These are phyloP conservation scores for Zostera marina DNA, from an alignment of 116 monocot genomes.

Conservation along the genomic window DNA sequence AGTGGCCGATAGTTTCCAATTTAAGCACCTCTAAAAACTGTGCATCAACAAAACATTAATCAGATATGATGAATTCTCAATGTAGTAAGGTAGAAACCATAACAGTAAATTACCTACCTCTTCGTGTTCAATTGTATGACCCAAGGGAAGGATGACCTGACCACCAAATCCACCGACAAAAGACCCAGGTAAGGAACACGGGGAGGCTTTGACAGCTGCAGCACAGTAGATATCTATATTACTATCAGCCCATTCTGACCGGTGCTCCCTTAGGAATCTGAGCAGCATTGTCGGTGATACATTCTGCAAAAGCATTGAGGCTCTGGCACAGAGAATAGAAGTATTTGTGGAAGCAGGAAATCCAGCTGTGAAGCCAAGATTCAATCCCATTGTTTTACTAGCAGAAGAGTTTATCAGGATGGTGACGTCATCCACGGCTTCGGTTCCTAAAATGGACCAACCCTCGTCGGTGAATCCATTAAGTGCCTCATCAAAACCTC, in stretches of 20 bases:
- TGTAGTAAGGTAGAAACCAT: no score
- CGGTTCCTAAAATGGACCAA: slow-evolving; percentile 62
- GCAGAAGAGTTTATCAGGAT: slow-evolving; percentile 23
- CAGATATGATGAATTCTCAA: no score
- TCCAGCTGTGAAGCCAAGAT: slow-evolving; percentile 19
- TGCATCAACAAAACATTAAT: no score
- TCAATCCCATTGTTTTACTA: no score
- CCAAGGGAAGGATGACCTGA: slow-evolving; percentile 83
- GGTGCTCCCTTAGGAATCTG: slow-evolving; percentile 83
- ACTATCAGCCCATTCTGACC: slow-evolving; percentile 94
- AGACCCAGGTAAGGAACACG: slow-evolving; percentile 38
- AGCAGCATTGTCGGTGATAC: slow-evolving; percentile 69
- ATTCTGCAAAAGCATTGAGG: slow-evolving; percentile 92
- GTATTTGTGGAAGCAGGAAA: slow-evolving; percentile 20
- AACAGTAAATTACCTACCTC: slow-evolving; percentile 30
- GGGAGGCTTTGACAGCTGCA: slow-evolving; percentile 40
- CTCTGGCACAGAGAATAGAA: slow-evolving; percentile 67
- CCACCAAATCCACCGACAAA: slow-evolving; percentile 56
- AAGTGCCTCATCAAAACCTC: slow-evolving; percentile 94
- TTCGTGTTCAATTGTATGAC: slow-evolving; percentile 81
- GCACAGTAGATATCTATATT: slow-evolving; percentile 76
- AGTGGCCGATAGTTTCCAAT: no score
- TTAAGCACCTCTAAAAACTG: no score
- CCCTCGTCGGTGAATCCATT: slow-evolving; percentile 86
- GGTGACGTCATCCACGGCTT: slow-evolving; percentile 79